phyloP scores from a whole-genome alignment of 768 basidiomycete species.

The Boletus edulis region DNA sequence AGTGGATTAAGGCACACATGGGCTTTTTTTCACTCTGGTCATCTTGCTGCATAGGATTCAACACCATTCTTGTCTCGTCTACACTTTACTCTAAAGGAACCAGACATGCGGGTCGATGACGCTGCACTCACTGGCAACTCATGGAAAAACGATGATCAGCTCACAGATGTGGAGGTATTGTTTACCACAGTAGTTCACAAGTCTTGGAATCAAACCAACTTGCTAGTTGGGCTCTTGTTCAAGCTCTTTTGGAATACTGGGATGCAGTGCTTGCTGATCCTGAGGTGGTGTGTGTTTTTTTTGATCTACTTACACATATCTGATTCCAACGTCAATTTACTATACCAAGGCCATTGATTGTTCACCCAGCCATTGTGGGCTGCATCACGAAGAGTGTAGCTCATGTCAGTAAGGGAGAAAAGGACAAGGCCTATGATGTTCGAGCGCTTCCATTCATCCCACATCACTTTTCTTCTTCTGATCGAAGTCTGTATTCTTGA shows the following conservation, averaged over 20 bases:
- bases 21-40: no score
- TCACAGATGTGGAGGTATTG: not conserved
- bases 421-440: no score
- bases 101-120: not conserved
- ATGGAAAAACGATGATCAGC: not conserved
- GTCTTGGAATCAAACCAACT: not conserved
- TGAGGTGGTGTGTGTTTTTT: no score
- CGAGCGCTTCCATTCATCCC: no score
- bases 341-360: no score
- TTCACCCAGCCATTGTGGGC: no score
- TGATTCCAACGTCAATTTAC: no score
- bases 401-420: no score
- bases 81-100: not conserved
- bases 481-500: no score
- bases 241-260: not conserved
- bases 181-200: not conserved
- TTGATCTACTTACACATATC: no score
- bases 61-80: not conserved
- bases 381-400: no score
- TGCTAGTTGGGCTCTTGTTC: not conserved
- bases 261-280: not conserved
- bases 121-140: not conserved
- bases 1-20: not conserved
- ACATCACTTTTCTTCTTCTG: no score
- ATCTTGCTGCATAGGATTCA: not conserved